Percentiles rank a stretch among this genome's conserved stretches.
Evolutionary conservation across 768 basidiomycete species (phyloP).

Genomic region (Pulveroboletus ravenelii): DNA sequence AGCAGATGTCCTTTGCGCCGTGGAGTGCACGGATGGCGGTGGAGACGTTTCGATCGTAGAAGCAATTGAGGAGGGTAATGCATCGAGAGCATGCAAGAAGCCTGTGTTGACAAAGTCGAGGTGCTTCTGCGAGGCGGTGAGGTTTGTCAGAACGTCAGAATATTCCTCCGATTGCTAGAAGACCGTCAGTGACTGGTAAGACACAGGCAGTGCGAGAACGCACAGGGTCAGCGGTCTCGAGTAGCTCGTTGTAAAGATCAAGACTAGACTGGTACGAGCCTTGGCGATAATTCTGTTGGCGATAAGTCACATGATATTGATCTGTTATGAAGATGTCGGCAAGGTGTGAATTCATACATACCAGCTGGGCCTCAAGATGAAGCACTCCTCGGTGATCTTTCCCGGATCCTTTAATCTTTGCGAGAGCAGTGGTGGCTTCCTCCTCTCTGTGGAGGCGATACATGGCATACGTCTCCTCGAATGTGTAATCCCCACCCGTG

Average conservation of each 20-base stretch:
- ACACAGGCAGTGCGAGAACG: constrained; percentile 29
- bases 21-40: constrained; percentile 46
- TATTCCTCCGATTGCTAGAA: constrained; percentile 79
- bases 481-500: constrained; percentile 28
- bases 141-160: constrained; percentile 81
- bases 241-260: constrained; percentile 74
- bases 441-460: constrained; percentile 78
- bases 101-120: constrained; percentile 77
- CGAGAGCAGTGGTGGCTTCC: constrained; percentile 57
- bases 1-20: constrained; percentile 22
- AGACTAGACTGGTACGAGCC: constrained; percentile 70
- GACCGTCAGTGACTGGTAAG: constrained; percentile 1
- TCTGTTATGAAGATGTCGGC: constrained; percentile 18
- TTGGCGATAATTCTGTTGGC: constrained; percentile 65
- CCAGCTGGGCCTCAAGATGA: constrained; percentile 87
- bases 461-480: constrained; percentile 78
- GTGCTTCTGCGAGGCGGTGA: constrained; percentile 75
- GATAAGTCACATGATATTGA: constrained; percentile 11
- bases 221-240: constrained; percentile 76
- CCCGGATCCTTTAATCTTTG: constrained; percentile 40
- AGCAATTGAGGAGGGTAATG: constrained; percentile 48
- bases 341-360: constrained; percentile 34
- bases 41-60: constrained; percentile 56
- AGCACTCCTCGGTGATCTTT: constrained; percentile 55
- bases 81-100: constrained; percentile 60